Evolutionary conservation across 225 moss, liverwort and hornwort genomes (phyloP).

Genomic region (Climacium dendroides): DNA sequence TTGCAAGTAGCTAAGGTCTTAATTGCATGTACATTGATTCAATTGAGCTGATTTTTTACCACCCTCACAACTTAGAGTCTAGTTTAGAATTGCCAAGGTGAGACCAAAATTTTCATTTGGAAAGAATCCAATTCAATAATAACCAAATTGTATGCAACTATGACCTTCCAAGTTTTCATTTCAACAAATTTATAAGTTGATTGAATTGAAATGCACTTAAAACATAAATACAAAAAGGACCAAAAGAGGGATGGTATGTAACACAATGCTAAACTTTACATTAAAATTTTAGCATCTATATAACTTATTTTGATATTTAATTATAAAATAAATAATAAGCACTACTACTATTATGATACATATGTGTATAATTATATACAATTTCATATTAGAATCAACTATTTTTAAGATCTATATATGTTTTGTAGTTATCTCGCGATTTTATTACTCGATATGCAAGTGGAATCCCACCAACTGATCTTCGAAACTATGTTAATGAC

Average conservation of each 20-base stretch:
- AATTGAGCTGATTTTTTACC: no score
- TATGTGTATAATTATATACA: no score
- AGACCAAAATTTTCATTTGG: not conserved
- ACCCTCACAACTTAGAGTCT: not conserved
- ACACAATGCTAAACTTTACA: not conserved
- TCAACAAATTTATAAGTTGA: not conserved
- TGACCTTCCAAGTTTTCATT: no score
- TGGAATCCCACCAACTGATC: constrained; percentile 38
- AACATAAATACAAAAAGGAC: accelerated
- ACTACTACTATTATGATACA: not conserved
- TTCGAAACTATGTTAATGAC: constrained; percentile 46
- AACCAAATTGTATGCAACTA: not conserved
- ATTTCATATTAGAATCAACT: not conserved
- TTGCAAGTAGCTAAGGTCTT: accelerated
- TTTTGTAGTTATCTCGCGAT: constrained; percentile 37
- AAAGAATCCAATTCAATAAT: not conserved
- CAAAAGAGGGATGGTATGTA: no score
- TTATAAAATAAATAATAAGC: not conserved
- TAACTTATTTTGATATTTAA: not conserved
- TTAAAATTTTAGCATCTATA: no score
- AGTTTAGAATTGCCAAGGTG: not conserved
- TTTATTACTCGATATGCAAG: constrained; percentile 49
- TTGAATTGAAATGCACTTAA: not conserved
- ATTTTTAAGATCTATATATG: not conserved
- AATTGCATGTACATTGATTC: accelerated